phyloP scores from a whole-genome alignment of 1,139 yeast genomes.

The Diutina sp. region DNA sequence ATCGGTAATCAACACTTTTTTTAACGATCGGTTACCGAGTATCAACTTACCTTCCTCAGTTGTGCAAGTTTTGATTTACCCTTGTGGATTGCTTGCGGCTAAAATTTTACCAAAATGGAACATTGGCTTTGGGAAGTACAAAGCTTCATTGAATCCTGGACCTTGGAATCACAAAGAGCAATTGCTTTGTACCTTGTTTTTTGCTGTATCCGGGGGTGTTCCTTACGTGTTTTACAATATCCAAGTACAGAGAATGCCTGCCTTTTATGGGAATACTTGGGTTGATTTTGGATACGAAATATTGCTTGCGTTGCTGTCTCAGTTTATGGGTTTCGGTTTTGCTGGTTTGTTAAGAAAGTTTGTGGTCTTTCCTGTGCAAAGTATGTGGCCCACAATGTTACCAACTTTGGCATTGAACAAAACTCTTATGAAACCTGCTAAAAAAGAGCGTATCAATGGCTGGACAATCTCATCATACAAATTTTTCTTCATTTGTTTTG shows the following conservation, averaged over 20 bases:
- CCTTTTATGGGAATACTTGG: slow-evolving; percentile 28
- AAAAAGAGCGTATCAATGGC: slow-evolving; percentile 30
- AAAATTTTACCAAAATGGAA: slow-evolving; percentile 34
- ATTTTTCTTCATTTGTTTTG: slow-evolving; percentile 26
- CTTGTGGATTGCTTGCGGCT: slow-evolving; percentile 34
- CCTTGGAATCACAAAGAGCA: slow-evolving; percentile 63
- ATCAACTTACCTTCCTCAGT: slow-evolving; percentile 11
- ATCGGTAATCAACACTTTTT: slow-evolving; percentile 7
- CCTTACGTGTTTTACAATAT: slow-evolving; percentile 32
- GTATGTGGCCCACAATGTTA: slow-evolving; percentile 45
- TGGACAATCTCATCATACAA: slow-evolving; percentile 36
- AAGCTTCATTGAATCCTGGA: slow-evolving; percentile 37
- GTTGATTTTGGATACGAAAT: slow-evolving; percentile 33
- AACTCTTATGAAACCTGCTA: slow-evolving; percentile 33
- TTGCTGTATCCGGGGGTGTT: slow-evolving; percentile 24
- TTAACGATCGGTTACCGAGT: slow-evolving; percentile 5
- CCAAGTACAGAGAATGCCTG: slow-evolving; percentile 12
- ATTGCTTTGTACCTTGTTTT: slow-evolving; percentile 41
- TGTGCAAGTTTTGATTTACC: slow-evolving; percentile 45
- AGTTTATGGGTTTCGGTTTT: slow-evolving; percentile 2
- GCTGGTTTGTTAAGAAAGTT: slow-evolving; percentile 26
- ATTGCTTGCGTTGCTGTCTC: slow-evolving; percentile 27
- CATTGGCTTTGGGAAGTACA: slow-evolving; percentile 21
- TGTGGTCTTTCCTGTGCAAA: slow-evolving; percentile 39
- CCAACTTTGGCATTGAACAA: slow-evolving; percentile 46